Base-by-base conservation (phyloP, 2,329 filamentous ascomycete genomes). In the Akanthomyces dipterigenus region DNA sequence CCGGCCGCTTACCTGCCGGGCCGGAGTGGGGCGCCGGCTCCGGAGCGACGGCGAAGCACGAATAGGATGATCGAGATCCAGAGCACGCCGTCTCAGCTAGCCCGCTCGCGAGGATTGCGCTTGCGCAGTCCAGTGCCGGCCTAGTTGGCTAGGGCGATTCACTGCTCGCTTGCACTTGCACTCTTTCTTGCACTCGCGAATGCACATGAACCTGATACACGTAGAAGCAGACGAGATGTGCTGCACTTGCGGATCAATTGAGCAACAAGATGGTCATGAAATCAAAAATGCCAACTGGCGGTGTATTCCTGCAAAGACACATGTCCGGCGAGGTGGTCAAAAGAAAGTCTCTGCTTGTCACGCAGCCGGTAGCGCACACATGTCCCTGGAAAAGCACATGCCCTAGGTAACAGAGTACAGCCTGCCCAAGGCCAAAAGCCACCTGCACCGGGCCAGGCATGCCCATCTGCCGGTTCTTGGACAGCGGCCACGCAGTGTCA, bases 21-120 rank as follows among this genome's bases (percentile, higher is more conserved):
- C 56, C 56, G 56, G 18, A 43, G 56, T 59, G 56, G 56, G 55
- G 46, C 34, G 12, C 56, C 55, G 55, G 56, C 11, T 48, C 55
- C 43, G 55, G 45, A 57, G 28, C 12, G 45, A 50, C 36, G 56
- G 45, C 31, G 31, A 34, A 59, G 55, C 55, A 31, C 48, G 26
- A 46, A 26, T 8, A 20, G 43, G 34, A 22, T 12, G 8, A 43
- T 55, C 36, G 22, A 31, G 38, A 54, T 54, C 34, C 36, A 28
- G 24, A 38, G 36, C 18, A 31, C 22, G 16, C 22, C 24, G 53
- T 55, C 38, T 55, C 24, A 55, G 24, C 45, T 16, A 20, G 6
- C 9, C 24, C 51, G 51, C 38, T 28, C 43, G 40, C 26, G 53
- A 56, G 40, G 28, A 46, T 48, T 56, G 42, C 28, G 24, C 11